phyloP scores from a whole-genome alignment of 139 green algal species.

The Tetratostichococcus sp. region DNA sequence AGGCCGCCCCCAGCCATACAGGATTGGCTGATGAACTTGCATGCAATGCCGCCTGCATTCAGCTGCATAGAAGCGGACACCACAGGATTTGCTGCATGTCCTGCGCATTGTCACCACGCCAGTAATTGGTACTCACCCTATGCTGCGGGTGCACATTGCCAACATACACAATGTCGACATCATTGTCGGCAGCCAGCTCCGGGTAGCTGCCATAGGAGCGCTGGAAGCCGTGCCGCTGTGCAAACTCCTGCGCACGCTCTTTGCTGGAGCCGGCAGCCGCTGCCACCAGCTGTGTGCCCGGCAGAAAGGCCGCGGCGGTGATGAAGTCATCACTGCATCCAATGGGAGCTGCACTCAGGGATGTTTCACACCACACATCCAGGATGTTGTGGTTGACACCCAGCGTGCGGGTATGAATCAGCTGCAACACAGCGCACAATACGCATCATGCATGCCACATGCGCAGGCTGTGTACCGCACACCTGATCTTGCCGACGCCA shows the following conservation, averaged over 20 bases:
- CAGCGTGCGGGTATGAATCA: no score
- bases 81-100: no score
- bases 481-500: neutral
- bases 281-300: conserved; percentile 8
- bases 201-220: conserved; percentile 40
- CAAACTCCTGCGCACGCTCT: conserved; percentile 11
- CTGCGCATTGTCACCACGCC: no score
- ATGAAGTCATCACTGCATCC: conserved; percentile 15
- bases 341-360: no score
- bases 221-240: conserved; percentile 12
- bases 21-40: no score
- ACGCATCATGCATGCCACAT: neutral
- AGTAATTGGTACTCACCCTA: neutral
- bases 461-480: neutral
- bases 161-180: conserved; percentile 53
- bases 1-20: no score
- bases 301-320: conserved; percentile 10
- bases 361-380: no score
- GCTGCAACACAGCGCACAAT: no score
- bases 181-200: conserved; percentile 37
- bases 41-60: no score
- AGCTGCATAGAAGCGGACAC: no score
- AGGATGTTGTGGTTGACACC: no score
- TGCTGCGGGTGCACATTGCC: conserved; percentile 13
- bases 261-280: conserved; percentile 1